Conservation (phyloP, 225 moss, liverwort and hornwort species). For the Marchantia paleacea region DNA sequence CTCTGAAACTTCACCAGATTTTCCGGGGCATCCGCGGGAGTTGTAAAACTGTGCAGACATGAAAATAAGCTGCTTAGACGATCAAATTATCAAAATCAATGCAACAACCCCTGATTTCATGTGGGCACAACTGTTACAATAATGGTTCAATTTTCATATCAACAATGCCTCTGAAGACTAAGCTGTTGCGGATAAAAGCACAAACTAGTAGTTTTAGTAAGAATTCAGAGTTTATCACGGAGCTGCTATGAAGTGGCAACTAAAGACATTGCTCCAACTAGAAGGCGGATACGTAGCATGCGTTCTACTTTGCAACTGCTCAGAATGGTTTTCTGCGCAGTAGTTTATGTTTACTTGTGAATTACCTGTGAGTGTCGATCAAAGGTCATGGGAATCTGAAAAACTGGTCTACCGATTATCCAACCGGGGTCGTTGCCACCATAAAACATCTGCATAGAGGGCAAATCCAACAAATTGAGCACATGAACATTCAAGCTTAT, state of each 20-base stretch:
- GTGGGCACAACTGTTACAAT: no score
- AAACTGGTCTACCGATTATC: neutral
- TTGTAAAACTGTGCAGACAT: neutral
- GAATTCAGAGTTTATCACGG: neutral
- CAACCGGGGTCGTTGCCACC: neutral
- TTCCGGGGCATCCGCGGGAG: neutral
- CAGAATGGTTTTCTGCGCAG: no score
- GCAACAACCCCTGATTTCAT: no score
- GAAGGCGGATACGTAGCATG: no score
- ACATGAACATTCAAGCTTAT: neutral
- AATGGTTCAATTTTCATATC: no score
- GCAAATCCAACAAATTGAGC: neutral
- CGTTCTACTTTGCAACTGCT: no score
- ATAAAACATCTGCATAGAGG: neutral
- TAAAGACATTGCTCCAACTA: neutral
- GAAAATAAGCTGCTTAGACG: no score
- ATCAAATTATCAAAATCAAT: no score
- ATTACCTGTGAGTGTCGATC: neutral
- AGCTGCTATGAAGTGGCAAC: neutral
- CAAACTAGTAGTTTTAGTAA: neutral
- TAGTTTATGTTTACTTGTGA: neutral
- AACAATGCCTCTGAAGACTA: neutral
- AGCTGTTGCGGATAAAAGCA: neutral
- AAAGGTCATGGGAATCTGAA: neutral
- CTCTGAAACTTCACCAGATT: neutral